phyloP scores from a whole-genome alignment of 495 filamentous ascomycete species.

The Ascobolus immersus region DNA sequence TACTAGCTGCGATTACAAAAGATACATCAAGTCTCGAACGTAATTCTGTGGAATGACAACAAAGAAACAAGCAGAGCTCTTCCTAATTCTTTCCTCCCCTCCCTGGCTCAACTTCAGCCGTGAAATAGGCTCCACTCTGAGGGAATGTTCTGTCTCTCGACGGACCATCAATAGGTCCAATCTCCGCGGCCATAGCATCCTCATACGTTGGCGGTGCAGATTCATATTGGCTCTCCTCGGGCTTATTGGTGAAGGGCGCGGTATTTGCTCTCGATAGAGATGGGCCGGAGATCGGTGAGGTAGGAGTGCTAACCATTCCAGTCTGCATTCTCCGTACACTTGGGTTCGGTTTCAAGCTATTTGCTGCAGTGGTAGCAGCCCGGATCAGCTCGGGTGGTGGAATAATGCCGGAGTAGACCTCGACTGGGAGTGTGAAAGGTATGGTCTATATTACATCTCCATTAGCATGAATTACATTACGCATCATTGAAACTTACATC shows the following conservation, averaged over 20 bases:
- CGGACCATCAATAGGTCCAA: neutral
- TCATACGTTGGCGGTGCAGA: conserved; percentile 57
- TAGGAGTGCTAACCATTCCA: conserved; percentile 12
- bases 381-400: conserved; percentile 53
- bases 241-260: conserved; percentile 20
- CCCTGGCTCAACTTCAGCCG: conserved; percentile 6
- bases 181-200: conserved; percentile 29
- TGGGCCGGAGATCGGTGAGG: conserved; percentile 13
- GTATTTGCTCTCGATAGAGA: conserved; percentile 6
- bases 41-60: no score
- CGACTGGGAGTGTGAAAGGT: conserved; percentile 48
- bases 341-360: neutral
- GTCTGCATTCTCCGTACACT: conserved; percentile 7
- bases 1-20: no score
- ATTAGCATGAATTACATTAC: conserved; percentile 40
- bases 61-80: no score
- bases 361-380: conserved; percentile 26
- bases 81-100: neutral
- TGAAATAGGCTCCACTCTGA: no score
- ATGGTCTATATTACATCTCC: conserved; percentile 35
- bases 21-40: no score
- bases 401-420: conserved; percentile 74
- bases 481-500: conserved; percentile 22
- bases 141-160: no score
- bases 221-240: conserved; percentile 27